Conservation (phyloP, 371 early-diverging fungal genomes). For the Mucor saturninus region DNA sequence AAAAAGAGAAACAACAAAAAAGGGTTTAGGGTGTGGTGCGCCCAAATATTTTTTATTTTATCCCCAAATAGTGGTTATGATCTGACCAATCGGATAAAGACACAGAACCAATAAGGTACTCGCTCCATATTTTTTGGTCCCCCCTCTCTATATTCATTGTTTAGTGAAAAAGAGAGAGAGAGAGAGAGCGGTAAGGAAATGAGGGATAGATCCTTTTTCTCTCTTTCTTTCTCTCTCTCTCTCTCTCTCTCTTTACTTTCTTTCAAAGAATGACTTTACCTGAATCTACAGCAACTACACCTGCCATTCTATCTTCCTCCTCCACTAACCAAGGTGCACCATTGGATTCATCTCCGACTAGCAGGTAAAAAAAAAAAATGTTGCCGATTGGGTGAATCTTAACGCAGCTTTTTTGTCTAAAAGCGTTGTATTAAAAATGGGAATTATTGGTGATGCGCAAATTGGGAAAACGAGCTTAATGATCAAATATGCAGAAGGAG, state of each 20-base stretch:
- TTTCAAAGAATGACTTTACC: not conserved
- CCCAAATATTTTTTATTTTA: not conserved
- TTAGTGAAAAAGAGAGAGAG: no score
- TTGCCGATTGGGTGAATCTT: not conserved
- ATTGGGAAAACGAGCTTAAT: constrained; percentile 99
- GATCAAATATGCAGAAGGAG: constrained; percentile 98
- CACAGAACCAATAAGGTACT: constrained; percentile 30
- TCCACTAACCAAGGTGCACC: not conserved
- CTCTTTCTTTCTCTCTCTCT: constrained; percentile 10
- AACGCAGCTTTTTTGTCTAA: not conserved
- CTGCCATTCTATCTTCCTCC: not conserved
- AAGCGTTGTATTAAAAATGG: constrained; percentile 89
- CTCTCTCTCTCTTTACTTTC: not conserved
- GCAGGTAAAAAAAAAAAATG: constrained; percentile 4
- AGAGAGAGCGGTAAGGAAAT: not conserved
- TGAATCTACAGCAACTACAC: not conserved
- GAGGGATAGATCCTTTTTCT: not conserved
- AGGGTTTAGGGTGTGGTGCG: constrained; percentile 9
- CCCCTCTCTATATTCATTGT: not conserved
- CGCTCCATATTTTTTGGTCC: not conserved
- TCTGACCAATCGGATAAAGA: constrained; percentile 33
- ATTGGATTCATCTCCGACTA: constrained; percentile 7
- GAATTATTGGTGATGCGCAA: constrained; percentile 98
- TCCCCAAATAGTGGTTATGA: constrained; percentile 13
- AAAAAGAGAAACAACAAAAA: not conserved